Conservation (phyloP, 1,284 basidiomycete genomes). For the Calocybe gambosa region DNA sequence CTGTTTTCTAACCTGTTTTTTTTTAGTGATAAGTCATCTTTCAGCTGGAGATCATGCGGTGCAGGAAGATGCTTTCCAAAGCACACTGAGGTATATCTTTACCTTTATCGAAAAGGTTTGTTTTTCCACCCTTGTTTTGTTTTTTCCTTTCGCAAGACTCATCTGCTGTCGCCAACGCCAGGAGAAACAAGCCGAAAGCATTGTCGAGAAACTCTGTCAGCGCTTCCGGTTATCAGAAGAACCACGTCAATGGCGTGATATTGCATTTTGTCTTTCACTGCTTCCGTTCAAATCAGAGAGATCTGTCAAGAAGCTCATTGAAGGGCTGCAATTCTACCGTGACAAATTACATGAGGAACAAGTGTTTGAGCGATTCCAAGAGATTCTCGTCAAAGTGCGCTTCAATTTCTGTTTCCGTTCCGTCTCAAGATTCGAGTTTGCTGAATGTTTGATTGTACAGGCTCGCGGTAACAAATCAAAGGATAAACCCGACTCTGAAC, state of each 20-base stretch:
- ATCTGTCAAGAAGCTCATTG: conserved; percentile 93
- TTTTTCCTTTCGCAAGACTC: background rate
- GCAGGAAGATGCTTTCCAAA: conserved; percentile 87
- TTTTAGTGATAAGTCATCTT: conserved; percentile 85
- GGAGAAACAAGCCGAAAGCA: conserved; percentile 94
- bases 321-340: conserved; percentile 86
- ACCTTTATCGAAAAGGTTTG: conserved; percentile 91
- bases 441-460: conserved; percentile 27
- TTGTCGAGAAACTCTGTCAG: conserved; percentile 93
- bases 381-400: conserved; percentile 64
- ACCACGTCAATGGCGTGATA: conserved; percentile 94
- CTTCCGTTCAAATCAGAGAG: conserved; percentile 96
- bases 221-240: conserved; percentile 88
- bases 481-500: conserved; percentile 83
- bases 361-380: conserved; percentile 82
- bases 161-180: conserved; percentile 23
- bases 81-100: conserved; percentile 95
- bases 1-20: conserved; percentile 8
- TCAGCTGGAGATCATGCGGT: conserved; percentile 93
- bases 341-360: conserved; percentile 90
- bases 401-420: background rate
- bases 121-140: conserved; percentile 1
- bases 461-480: conserved; percentile 82
- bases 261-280: conserved; percentile 91
- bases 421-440: background rate